Evolutionary conservation across 768 basidiomycete genomes (phyloP).

Genomic region (Mycena alexandri): DNA sequence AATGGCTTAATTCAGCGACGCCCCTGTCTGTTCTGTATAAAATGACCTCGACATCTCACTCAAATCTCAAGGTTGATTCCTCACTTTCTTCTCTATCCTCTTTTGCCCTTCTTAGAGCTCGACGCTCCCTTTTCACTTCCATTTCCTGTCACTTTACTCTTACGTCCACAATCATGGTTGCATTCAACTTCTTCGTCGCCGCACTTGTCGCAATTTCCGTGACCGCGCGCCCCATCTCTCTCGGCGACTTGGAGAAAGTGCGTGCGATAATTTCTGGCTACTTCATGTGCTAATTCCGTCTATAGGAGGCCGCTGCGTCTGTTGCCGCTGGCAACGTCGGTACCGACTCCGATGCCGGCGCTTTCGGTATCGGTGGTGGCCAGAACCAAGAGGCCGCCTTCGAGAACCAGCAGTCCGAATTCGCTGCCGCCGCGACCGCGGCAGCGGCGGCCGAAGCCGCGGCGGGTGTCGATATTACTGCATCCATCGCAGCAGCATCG

Average conservation of each 20-base stretch:
- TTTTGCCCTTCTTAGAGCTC: background rate
- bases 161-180: background rate
- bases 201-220: background rate
- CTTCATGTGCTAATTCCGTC: no score
- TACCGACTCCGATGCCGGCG: no score
- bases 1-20: no score
- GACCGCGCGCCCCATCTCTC: background rate
- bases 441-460: background rate
- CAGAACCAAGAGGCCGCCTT: background rate
- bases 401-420: background rate
- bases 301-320: no score
- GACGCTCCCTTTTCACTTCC: no score
- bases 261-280: no score
- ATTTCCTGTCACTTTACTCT: background rate
- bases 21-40: no score
- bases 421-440: background rate
- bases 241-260: background rate
- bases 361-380: no score
- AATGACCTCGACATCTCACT: background rate
- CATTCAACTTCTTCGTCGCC: constrained; percentile 9
- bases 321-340: no score
- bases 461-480: background rate
- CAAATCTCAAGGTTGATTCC: constrained; percentile 4
- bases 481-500: background rate
- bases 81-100: background rate